Base-by-base conservation (phyloP, 169 alveolate species). In the Cryptosporidium ryanae region DNA sequence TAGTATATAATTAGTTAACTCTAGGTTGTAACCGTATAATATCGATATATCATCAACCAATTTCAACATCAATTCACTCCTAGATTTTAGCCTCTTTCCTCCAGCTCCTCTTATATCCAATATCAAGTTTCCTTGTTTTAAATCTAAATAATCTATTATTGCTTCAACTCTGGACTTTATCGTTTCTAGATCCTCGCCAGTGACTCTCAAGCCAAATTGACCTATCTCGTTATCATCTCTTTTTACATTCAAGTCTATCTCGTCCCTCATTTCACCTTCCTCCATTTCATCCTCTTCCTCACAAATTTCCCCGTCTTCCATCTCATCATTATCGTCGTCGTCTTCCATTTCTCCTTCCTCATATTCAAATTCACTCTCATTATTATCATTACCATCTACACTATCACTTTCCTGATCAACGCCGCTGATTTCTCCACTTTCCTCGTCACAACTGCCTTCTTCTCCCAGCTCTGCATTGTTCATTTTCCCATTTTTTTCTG, bases 11-110 rank as follows among this genome's bases (percentile, higher is more conserved):
- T 94, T 95, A 46, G 97, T 92, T 67, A 97, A 76, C 67, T 97
- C 98, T 21, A 82, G 82, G 57, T 97, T 95, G 82, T 96, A 97
- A 34, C 97, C 98, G 84, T 94, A 96, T 66, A 96, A 94, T 25
- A 92, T 76, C 82, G 93, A 90, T 4, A 96, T 90, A 84, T 92
- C 92, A 29, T 90, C 91, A 65, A 90, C 93, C 23, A 96, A 84
- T 82, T 92, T 92, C 61, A 46, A 71, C 89, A 90, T n/a, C 29
- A 91, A 32, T 63, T 89, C 92, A 54, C 82, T 83, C 17, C 93
- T 84, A 12, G 91, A 67, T 17, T 29, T 71, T 32, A 18, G 31
- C 18, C 55, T 34, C 18, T 50, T 23, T 43, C 21, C 44, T 17
- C 59, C 17, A 27, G 82, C 66, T 76, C 90, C 68, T 32, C 82